phyloP scores from a whole-genome alignment of 2,329 filamentous ascomycete genomes.

The Xylaria sp. region DNA sequence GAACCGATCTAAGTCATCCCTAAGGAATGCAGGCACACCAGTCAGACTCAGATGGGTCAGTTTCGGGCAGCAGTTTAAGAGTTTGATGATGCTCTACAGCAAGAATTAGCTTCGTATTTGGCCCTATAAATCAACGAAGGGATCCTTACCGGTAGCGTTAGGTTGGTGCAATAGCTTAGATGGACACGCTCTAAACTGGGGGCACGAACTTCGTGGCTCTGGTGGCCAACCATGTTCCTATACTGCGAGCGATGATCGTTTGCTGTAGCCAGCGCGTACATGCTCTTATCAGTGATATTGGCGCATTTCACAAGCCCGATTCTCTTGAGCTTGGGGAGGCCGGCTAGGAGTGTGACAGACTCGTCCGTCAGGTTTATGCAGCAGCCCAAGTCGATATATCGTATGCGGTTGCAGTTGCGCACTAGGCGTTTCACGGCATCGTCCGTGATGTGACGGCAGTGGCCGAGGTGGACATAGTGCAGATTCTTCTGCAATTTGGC shows the following conservation, averaged over 20 bases:
- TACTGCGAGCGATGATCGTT: constrained; percentile 64
- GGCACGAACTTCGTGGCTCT: constrained; percentile 63
- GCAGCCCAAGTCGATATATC: constrained; percentile 98
- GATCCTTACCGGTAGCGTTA: constrained; percentile 77
- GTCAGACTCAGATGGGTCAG: constrained; percentile 95
- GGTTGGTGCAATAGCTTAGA: constrained; percentile 89
- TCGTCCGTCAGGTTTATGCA: constrained; percentile 88
- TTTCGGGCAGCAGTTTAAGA: constrained; percentile 91
- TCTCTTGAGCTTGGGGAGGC: constrained; percentile 89
- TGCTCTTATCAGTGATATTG: constrained; percentile 89
- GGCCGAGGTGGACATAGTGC: constrained; percentile 95
- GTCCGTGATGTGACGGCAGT: constrained; percentile 92
- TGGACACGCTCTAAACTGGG: constrained; percentile 90
- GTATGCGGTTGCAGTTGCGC: constrained; percentile 87
- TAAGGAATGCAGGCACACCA: constrained; percentile 89
- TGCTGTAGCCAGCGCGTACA: constrained; percentile 82
- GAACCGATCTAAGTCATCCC: constrained; percentile 83
- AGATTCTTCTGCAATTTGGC: constrained; percentile 92
- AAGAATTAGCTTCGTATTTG: constrained; percentile 26
- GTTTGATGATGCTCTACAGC: constrained; percentile 82
- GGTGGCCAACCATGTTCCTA: constrained; percentile 60
- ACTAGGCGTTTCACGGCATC: constrained; percentile 86
- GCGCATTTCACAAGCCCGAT: constrained; percentile 96
- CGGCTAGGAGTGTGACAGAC: constrained; percentile 85
- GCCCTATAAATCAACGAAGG: neutral